Evolutionary conservation across 192 early-diverging fungal genomes (phyloP).

Genomic region (Nowakowskiella sp.): DNA sequence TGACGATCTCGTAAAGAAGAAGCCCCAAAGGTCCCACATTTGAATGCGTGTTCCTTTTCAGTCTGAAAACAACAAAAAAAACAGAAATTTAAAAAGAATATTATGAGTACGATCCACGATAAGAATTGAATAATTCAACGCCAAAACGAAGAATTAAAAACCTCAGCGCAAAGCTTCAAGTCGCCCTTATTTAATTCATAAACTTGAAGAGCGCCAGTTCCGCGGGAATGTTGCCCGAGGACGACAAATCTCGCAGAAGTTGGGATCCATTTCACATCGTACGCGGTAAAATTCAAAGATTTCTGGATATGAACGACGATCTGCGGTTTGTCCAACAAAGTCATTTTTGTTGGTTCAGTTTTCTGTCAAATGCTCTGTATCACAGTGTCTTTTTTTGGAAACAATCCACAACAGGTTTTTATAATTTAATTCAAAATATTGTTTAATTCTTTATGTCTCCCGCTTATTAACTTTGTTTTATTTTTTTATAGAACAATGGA

Average conservation of each 20-base stretch:
- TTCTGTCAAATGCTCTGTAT: too few species aligned
- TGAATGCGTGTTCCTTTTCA: slow-evolving; percentile 43
- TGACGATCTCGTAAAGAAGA: slow-evolving; percentile 39
- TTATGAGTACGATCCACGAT: not conserved
- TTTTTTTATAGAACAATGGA: too few species aligned
- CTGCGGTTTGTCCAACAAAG: slow-evolving; percentile 35
- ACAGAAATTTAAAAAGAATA: too few species aligned
- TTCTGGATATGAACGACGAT: slow-evolving; percentile 38
- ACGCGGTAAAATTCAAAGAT: slow-evolving; percentile 33
- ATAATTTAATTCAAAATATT: too few species aligned
- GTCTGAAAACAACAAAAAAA: slow-evolving; percentile 22
- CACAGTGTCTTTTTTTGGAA: too few species aligned
- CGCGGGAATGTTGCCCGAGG: slow-evolving; percentile 49
- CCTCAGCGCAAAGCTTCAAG: slow-evolving; percentile 34
- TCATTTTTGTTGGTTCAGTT: too few species aligned
- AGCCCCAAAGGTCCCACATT: slow-evolving; percentile 52
- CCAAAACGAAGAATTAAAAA: slow-evolving; percentile 7
- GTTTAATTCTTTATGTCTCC: too few species aligned
- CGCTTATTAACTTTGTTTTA: too few species aligned
- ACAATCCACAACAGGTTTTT: too few species aligned
- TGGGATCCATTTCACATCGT: slow-evolving; percentile 66
- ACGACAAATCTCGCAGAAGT: slow-evolving; percentile 53
- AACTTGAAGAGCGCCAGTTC: slow-evolving; percentile 48
- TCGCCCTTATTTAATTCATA: slow-evolving; percentile 49
- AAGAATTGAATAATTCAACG: not conserved